phyloP scores from a whole-genome alignment of 768 basidiomycete genomes.

The Hortiboletus flavorubellus region DNA sequence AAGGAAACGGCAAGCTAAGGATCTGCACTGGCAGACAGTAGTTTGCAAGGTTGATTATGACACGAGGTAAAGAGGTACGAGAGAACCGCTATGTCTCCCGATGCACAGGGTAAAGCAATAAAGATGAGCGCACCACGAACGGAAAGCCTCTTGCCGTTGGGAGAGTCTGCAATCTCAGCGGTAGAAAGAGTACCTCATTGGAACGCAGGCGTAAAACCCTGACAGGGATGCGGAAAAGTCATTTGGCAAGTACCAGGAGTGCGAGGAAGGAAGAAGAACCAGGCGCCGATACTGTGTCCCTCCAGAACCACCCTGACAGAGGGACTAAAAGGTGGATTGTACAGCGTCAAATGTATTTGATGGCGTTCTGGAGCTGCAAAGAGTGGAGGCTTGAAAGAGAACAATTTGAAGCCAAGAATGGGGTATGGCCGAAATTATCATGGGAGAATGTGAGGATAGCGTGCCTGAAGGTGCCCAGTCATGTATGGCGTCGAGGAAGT shows the following conservation, averaged over 20 bases:
- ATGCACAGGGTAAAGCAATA: neutral
- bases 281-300: conserved; percentile 73
- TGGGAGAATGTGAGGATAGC: conserved; percentile 60
- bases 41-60: conserved; percentile 45
- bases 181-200: conserved; percentile 48
- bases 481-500: conserved; percentile 57
- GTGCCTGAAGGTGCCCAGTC: conserved; percentile 29
- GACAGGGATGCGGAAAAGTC: neutral
- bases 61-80: conserved; percentile 40
- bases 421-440: conserved; percentile 52
- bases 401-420: conserved; percentile 22
- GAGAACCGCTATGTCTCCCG: conserved; percentile 42
- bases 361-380: conserved; percentile 50
- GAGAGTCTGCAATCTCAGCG: conserved; percentile 57
- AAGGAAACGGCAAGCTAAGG: conserved; percentile 43
- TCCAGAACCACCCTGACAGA: conserved; percentile 43
- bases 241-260: neutral
- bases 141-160: conserved; percentile 57
- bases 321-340: conserved; percentile 26
- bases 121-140: conserved; percentile 37
- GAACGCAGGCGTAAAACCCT: conserved; percentile 52
- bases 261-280: conserved; percentile 34
- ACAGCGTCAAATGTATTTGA: conserved; percentile 52
- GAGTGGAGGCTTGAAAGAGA: conserved; percentile 10
- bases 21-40: conserved; percentile 41